Base-by-base conservation (phyloP, 768 basidiomycete species). In the Coprinopsis marcescibilis region DNA sequence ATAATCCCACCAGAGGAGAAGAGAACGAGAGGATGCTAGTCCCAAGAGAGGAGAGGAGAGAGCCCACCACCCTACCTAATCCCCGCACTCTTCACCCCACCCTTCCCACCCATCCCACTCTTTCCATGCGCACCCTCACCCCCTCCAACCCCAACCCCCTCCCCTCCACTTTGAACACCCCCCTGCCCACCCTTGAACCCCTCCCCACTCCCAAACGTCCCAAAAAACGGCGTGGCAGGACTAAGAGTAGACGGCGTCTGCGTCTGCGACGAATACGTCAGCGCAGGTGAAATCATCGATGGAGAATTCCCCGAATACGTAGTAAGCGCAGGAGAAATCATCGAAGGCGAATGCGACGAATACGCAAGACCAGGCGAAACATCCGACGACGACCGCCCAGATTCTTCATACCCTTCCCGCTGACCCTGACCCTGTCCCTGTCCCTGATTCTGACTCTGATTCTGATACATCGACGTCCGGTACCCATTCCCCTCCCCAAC, bases 141-240 rank as follows among this genome's bases (percentile, higher is more conserved):
- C 12, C 15, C 8, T 11, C 35, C 35, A 36, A 36, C 10, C 6
- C 10, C 17, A 36, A 19, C 17, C 37, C 32, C 33, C 35, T 15
- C 23, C 33, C 38, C 45, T 2, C 34, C 36, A 17, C 12, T 36
- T 5, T 26, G 23, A 42, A 23, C 24, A 42, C 41, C 41, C 41
- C 2, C 26, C 21, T 14, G 8, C 11, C 44, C 30, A 11, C 45
- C 50, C 54, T 57, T 59, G 45, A 65, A 65, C 11, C 57, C 60
- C 14, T 68, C 67, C 37, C 64, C 59, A 43, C 52, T 62, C 48
- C 59, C 62, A 57, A 85, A 83, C 6, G 78, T 76, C 21, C 77
- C 76, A 62, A 84, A 80, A 65, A 83, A 85, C 10, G 83, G 83
- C 10, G 83, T 85, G 10, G 81, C 75, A 14, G 83, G 83, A 57